Percentiles rank a stretch among this genome's conserved stretches.
phyloP scores from a whole-genome alignment of 306 rosid species.

The Fagus crenata region DNA sequence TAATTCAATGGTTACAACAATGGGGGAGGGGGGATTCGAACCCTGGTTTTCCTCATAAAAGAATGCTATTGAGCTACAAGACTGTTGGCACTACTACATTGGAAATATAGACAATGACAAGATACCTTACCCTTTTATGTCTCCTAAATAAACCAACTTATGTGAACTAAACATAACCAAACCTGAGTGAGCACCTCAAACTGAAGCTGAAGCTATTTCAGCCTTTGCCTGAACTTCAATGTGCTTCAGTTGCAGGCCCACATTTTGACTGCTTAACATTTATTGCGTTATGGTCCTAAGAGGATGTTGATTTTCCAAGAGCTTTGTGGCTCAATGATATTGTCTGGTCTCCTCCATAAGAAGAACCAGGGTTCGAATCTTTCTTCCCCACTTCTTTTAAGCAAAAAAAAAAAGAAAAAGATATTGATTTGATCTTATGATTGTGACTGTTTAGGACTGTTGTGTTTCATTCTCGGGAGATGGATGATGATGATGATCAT shows the following conservation, averaged over 20 bases:
- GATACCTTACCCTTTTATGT: not conserved
- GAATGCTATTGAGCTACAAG: too few species aligned
- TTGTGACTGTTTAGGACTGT: not conserved
- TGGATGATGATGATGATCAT: not conserved
- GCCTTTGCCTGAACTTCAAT: slow-evolving; percentile 6
- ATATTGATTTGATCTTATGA: not conserved
- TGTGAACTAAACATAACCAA: not conserved
- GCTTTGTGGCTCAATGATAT: too few species aligned
- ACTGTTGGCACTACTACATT: too few species aligned
- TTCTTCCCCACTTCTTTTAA: too few species aligned
- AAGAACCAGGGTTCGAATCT: too few species aligned
- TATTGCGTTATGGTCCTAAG: not conserved
- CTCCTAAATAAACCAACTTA: not conserved
- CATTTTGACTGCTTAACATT: not conserved
- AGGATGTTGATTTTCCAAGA: not conserved
- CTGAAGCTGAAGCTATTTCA: not conserved
- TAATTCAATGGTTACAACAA: too few species aligned
- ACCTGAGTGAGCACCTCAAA: not conserved
- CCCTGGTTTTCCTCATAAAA: too few species aligned
- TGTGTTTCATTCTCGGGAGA: not conserved
- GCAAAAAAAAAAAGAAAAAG: not conserved
- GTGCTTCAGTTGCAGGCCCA: not conserved
- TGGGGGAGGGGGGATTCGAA: too few species aligned
- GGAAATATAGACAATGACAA: too few species aligned
- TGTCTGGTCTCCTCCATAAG: too few species aligned